Conservation (phyloP, 768 basidiomycete species). For the Hysterangium stoloniferum region DNA sequence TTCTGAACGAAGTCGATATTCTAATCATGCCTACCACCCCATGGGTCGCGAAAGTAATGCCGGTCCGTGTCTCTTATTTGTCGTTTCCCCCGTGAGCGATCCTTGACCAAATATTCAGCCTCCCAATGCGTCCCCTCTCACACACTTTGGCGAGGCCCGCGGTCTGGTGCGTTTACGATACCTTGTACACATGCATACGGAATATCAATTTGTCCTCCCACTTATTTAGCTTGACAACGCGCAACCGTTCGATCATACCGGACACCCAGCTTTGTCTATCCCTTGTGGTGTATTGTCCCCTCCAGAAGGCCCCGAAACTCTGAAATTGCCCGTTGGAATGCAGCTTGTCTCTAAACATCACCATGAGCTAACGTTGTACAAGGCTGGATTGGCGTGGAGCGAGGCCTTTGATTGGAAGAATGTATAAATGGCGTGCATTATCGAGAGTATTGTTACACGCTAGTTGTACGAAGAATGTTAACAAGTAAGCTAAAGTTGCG, state of each 20-base stretch:
- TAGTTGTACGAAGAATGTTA: too few species aligned
- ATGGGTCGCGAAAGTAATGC: constrained; percentile 26
- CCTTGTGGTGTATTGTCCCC: constrained; percentile 34
- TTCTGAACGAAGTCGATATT: constrained; percentile 24
- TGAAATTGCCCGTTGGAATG: constrained; percentile 36
- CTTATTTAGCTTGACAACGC: constrained; percentile 4
- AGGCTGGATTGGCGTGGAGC: constrained; percentile 6
- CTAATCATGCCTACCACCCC: constrained; percentile 32
- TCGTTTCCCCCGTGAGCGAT: background rate
- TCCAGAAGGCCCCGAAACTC: constrained; percentile 25
- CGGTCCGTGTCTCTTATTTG: background rate
- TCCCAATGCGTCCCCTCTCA: constrained; percentile 22
- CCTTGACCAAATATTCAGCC: constrained; percentile 1
- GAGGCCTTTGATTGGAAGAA: constrained; percentile 5
- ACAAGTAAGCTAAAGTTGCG: too few species aligned
- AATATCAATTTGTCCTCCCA: background rate
- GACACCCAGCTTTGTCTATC: constrained; percentile 36
- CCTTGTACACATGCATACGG: background rate
- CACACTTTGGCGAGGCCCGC: constrained; percentile 22
- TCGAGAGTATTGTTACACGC: too few species aligned
- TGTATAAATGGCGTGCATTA: background rate
- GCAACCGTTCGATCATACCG: constrained; percentile 25
- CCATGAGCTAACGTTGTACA: constrained; percentile 9
- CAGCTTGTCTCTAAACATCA: constrained; percentile 29
- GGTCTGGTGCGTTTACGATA: constrained; percentile 20